Conservation (phyloP, 208 protist species). For the Trypanosoma conorhini region DNA sequence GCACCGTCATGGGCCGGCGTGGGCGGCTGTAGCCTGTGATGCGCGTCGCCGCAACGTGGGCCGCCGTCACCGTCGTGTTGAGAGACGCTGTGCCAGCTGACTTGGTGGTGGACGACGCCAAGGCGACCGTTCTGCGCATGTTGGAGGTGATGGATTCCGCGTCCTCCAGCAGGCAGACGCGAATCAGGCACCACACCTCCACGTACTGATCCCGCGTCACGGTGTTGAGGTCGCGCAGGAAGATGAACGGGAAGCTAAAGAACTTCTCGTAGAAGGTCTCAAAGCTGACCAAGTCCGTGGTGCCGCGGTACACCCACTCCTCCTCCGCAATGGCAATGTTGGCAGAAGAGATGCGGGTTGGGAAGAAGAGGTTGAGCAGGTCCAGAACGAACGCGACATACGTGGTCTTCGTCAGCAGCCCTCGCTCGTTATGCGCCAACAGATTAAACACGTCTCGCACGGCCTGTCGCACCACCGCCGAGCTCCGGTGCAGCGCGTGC, state of each 20-base stretch:
- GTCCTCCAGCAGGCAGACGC: conserved; percentile 61
- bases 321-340: conserved; percentile 83
- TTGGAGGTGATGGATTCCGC: not conserved
- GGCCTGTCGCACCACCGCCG: conserved; percentile 46
- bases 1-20: not conserved
- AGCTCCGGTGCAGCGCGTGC: conserved; percentile 46
- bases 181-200: conserved; percentile 81
- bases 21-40: not conserved
- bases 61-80: not conserved
- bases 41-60: not conserved
- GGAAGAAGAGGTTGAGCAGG: conserved; percentile 85
- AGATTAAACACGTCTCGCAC: conserved; percentile 70
- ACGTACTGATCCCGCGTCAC: conserved; percentile 62
- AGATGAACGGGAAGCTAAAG: conserved; percentile 81
- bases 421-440: conserved; percentile 55
- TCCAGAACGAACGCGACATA: conserved; percentile 78
- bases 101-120: not conserved
- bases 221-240: conserved; percentile 56
- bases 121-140: not conserved
- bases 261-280: conserved; percentile 84
- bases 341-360: conserved; percentile 40
- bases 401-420: conserved; percentile 53
- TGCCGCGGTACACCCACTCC: conserved; percentile 86
- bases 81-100: not conserved
- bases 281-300: conserved; percentile 66